Evolutionary conservation across 2,329 filamentous ascomycete species (phyloP).

Genomic region (Penicillium sumatraense): DNA sequence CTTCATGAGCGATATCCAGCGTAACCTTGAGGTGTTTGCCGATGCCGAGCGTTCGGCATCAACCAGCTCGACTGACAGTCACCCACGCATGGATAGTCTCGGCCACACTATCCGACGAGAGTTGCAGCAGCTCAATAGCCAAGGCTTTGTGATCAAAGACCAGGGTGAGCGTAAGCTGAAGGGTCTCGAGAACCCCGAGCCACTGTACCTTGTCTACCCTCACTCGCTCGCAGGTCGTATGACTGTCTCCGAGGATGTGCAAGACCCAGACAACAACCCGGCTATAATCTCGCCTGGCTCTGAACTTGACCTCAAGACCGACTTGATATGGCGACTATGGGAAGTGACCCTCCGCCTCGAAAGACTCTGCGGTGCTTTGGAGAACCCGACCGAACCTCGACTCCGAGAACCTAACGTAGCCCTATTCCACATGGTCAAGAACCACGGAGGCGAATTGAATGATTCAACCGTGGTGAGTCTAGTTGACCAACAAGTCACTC

Average conservation of each 20-base stretch:
- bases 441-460: slow-evolving; percentile 79
- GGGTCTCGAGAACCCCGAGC: slow-evolving; percentile 94
- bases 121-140: slow-evolving; percentile 80
- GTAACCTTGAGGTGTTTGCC: slow-evolving; percentile 85
- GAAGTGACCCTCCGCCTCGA: slow-evolving; percentile 85
- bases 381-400: slow-evolving; percentile 65
- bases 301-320: slow-evolving; percentile 77
- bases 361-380: slow-evolving; percentile 89
- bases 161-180: slow-evolving; percentile 95
- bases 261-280: slow-evolving; percentile 47
- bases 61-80: slow-evolving; percentile 71
- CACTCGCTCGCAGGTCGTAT: slow-evolving; percentile 79
- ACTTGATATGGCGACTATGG: slow-evolving; percentile 89
- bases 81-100: slow-evolving; percentile 71
- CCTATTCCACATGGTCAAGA: slow-evolving; percentile 74
- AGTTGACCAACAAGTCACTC: slow-evolving; percentile 90
- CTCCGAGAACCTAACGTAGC: slow-evolving; percentile 82
- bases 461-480: slow-evolving; percentile 88
- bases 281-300: slow-evolving; percentile 65
- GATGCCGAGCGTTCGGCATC: slow-evolving; percentile 76
- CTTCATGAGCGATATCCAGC: slow-evolving; percentile 94
- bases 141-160: slow-evolving; percentile 96
- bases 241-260: slow-evolving; percentile 51
- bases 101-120: slow-evolving; percentile 83
- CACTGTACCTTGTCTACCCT: slow-evolving; percentile 93